These are phyloP conservation scores for Trypanosoma platydactyli DNA, from an alignment of 208 protist species.

Conservation along the genomic window DNA sequence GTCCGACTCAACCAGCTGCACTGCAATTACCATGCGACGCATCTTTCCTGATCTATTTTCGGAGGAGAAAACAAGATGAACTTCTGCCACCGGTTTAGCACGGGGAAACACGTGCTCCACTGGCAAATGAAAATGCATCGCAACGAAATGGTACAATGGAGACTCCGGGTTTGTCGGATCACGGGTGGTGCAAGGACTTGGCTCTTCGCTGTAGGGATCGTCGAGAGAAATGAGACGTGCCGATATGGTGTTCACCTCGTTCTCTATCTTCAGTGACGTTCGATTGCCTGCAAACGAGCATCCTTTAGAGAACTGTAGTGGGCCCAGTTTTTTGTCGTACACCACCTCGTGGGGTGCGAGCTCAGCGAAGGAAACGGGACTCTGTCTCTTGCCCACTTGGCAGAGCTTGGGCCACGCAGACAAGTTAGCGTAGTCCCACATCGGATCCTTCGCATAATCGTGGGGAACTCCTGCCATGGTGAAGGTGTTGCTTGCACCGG, in stretches of 20 bases:
- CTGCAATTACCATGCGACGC: slow-evolving; percentile 45
- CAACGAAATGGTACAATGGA: slow-evolving; percentile 48
- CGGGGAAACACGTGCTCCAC: slow-evolving; percentile 64
- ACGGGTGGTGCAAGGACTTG: slow-evolving; percentile 49
- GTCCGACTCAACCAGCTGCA: slow-evolving; percentile 63
- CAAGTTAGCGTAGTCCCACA: slow-evolving; percentile 56
- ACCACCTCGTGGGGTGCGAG: slow-evolving; percentile 49
- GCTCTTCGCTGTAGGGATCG: slow-evolving; percentile 26
- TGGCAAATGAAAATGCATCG: slow-evolving; percentile 65
- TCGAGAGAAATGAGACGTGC: slow-evolving; percentile 39
- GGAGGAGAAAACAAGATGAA: slow-evolving; percentile 61
- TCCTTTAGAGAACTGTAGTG: slow-evolving; percentile 53
- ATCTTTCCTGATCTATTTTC: slow-evolving; percentile 11
- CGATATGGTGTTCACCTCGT: slow-evolving; percentile 47
- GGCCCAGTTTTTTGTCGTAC: slow-evolving; percentile 23
- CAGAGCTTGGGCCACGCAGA: slow-evolving; percentile 49
- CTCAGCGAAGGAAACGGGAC: slow-evolving; percentile 70
- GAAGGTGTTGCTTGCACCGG: slow-evolving; percentile 50
- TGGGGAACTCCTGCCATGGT: slow-evolving; percentile 41
- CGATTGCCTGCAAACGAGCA: slow-evolving; percentile 51
- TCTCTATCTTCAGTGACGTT: slow-evolving; percentile 61
- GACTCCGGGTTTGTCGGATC: slow-evolving; percentile 44
- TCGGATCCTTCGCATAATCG: slow-evolving; percentile 17
- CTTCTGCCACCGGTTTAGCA: slow-evolving; percentile 57
- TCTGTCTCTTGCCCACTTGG: slow-evolving; percentile 52